Evolutionary conservation across 2,329 filamentous ascomycete species (phyloP).

Genomic region (Balansia obtecta): DNA sequence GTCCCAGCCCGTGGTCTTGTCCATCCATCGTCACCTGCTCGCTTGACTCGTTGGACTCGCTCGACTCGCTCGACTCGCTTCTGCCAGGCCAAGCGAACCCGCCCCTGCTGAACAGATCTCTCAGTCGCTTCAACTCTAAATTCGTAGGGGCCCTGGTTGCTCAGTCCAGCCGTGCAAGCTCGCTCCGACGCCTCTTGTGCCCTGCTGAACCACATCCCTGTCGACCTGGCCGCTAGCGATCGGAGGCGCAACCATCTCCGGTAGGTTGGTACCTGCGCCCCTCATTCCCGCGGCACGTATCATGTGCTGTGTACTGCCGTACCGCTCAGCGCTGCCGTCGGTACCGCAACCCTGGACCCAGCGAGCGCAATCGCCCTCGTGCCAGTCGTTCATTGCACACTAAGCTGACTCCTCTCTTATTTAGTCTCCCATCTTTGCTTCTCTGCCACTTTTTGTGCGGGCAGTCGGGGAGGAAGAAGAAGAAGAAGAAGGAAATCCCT

Average conservation of each 20-base stretch:
- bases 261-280: slow-evolving; percentile 9
- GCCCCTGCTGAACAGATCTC: slow-evolving; percentile 8
- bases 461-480: too few relatives aligned
- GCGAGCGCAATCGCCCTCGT: too few relatives aligned
- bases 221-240: slow-evolving; percentile 12
- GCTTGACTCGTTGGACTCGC: too few relatives aligned
- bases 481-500: too few relatives aligned
- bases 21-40: too few relatives aligned
- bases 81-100: neutral
- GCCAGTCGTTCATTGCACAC: too few relatives aligned
- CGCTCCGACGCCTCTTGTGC: neutral
- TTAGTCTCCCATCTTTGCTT: neutral
- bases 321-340: slow-evolving; percentile 1
- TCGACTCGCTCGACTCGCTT: neutral
- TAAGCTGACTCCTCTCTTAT: too few relatives aligned
- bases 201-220: slow-evolving; percentile 11
- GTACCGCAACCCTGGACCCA: slow-evolving; percentile 2
- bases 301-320: neutral
- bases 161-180: neutral
- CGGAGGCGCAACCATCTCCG: slow-evolving; percentile 7
- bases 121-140: slow-evolving; percentile 10
- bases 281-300: slow-evolving; percentile 1
- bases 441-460: neutral
- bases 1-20: too few relatives aligned
- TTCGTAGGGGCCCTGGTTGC: slow-evolving; percentile 1